Evolutionary conservation across 2,329 filamentous ascomycete species (phyloP).

Genomic region (Emergomyces orientalis): DNA sequence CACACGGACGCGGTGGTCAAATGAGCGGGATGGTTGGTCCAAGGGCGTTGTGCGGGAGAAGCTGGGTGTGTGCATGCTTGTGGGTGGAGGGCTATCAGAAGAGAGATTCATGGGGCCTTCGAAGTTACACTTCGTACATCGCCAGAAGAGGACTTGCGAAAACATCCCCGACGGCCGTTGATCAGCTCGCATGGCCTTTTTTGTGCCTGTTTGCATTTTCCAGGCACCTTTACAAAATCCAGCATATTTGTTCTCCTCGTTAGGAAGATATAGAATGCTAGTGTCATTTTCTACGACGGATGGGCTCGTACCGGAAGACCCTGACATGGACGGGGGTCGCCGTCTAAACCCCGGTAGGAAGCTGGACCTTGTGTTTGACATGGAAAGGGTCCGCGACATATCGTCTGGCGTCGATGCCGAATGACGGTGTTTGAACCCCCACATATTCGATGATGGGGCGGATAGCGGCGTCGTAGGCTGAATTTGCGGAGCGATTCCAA

Average conservation of each 20-base stretch:
- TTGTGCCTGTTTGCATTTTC: slow-evolving; percentile 28
- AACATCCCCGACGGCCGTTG: slow-evolving; percentile 24
- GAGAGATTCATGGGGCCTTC: slow-evolving; percentile 27
- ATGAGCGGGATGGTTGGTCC: slow-evolving; percentile 18
- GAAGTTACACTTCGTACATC: slow-evolving; percentile 37
- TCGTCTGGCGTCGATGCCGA: neutral
- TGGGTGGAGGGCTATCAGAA: slow-evolving; percentile 9
- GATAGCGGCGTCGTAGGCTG: neutral
- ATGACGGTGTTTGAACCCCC: neutral
- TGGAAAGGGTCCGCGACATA: neutral
- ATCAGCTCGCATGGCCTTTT: slow-evolving; percentile 26
- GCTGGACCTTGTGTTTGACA: neutral
- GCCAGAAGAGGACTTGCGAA: slow-evolving; percentile 27
- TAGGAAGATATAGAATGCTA: slow-evolving; percentile 23
- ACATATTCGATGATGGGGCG: neutral
- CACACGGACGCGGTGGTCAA: slow-evolving; percentile 25
- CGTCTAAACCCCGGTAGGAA: neutral
- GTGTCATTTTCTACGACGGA: neutral
- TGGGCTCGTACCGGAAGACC: neutral
- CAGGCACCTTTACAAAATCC: slow-evolving; percentile 42
- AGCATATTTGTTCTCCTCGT: slow-evolving; percentile 27
- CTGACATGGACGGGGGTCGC: neutral
- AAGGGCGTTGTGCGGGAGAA: slow-evolving; percentile 9
- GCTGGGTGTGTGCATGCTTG: slow-evolving; percentile 7
- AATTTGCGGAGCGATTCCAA: neutral